These are phyloP conservation scores for Brassica hybrid DNA, from an alignment of 441 rosid species.

Conservation along the genomic window DNA sequence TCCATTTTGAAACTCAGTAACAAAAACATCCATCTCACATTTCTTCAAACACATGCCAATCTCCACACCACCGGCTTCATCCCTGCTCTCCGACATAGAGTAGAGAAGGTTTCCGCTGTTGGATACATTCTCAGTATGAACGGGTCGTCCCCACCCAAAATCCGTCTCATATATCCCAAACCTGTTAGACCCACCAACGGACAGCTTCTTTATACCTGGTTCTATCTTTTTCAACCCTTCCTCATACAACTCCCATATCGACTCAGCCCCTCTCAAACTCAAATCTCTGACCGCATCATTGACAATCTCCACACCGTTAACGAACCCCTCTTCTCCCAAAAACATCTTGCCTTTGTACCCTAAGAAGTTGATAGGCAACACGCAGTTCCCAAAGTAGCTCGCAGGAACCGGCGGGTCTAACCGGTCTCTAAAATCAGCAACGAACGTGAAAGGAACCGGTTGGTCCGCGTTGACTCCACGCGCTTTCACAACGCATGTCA, in stretches of 20 bases:
- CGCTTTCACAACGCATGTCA: not conserved
- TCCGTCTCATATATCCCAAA: not conserved
- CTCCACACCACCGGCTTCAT: constrained; percentile 4
- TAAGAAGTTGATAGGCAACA: not conserved
- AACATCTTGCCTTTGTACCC: not conserved
- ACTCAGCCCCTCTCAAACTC: not conserved
- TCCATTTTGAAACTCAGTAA: constrained; percentile 6
- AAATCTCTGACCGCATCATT: not conserved
- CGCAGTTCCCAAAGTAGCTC: not conserved
- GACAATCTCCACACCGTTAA: not conserved
- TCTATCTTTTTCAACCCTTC: not conserved
- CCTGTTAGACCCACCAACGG: not conserved
- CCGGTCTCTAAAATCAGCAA: constrained; percentile 2
- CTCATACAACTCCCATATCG: not conserved
- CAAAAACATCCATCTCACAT: constrained; percentile 3
- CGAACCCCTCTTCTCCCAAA: not conserved
- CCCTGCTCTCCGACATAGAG: constrained; percentile 3
- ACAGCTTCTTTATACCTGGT: not conserved
- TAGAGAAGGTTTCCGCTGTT: not conserved
- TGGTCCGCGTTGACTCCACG: not conserved
- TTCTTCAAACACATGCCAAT: constrained; percentile 9
- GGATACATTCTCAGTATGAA: not conserved
- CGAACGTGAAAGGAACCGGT: not conserved
- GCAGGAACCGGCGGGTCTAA: not conserved
- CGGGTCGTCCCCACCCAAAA: constrained; percentile 11